Base-by-base conservation (phyloP, 257 asterid species). In the Prunella vulgaris region DNA sequence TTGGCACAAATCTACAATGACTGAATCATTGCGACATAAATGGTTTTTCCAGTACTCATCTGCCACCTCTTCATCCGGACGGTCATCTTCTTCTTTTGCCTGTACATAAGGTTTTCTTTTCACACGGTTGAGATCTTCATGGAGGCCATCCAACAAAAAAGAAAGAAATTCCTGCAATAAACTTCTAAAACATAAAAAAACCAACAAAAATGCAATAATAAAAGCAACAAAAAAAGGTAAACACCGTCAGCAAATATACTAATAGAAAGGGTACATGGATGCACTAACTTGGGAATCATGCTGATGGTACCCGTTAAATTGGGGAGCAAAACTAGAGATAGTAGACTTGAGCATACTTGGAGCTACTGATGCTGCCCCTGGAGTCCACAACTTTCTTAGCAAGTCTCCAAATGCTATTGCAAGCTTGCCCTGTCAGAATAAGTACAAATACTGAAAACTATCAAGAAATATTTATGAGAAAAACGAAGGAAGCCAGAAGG, bases 51-150 rank as follows among this genome's bases (percentile, higher is more conserved):
- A 89, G 82, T 78, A 82, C 72, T 87, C 88, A 53, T 87, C 85
- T 2, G 96, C 96, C 57, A 85, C 81, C 77, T 82, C 90, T 66
- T 85, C 94, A 78, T 84, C 87, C 20, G 82, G 86, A 53, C 78
- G 77, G 42, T 48, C 75, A 72, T 87, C 86, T 37, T 68, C 87
- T 62, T 87, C 90, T 73, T 78, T 82, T 22, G 81, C 76, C 74
- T 81, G 78, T 42, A 78, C n/a, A 67, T 87, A 87, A 32, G 94
- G 94, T 75, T 87, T 87, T 51, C 60, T 71, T 72, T 85, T 87
- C 80, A 89, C 96, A 21, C 90, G 90, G 70, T 87, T 87, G 49
- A 89, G 84, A 79, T 89, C 96, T 80, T 87, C 96, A 44, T 89
- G 94, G 72, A 89, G 90, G 28, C 90, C 94, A 84, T 87, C 92